These are phyloP conservation scores for Pezicula rhizophila DNA, from an alignment of 2,329 filamentous ascomycete species.

Conservation along the genomic window DNA sequence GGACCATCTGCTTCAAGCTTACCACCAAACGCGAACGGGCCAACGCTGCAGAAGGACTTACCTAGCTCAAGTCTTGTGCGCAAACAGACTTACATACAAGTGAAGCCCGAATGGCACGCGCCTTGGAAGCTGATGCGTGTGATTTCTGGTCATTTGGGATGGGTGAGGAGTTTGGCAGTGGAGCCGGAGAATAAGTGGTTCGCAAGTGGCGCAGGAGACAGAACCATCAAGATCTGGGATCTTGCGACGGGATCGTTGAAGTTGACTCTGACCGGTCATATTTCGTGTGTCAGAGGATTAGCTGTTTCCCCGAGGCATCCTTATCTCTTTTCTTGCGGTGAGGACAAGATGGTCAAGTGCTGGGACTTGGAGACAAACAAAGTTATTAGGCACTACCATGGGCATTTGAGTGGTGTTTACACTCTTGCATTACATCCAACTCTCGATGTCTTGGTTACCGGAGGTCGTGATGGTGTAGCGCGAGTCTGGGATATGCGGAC, in stretches of 20 bases:
- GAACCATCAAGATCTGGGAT: constrained; percentile 99
- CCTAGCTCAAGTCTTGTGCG: constrained; percentile 53
- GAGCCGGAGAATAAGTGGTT: constrained; percentile 98
- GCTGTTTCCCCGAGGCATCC: constrained; percentile 91
- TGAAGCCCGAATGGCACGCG: constrained; percentile 90
- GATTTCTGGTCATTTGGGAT: constrained; percentile 92
- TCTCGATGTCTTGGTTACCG: constrained; percentile 89
- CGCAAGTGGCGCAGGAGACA: constrained; percentile 86
- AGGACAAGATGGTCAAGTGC: constrained; percentile 99
- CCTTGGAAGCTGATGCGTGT: constrained; percentile 99
- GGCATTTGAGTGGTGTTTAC: constrained; percentile 93
- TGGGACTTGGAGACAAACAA: constrained; percentile 99
- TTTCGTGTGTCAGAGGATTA: constrained; percentile 85
- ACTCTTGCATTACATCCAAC: constrained; percentile 89
- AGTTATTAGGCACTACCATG: constrained; percentile 95
- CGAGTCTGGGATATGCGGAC: constrained; percentile 99
- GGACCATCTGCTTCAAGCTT: constrained; percentile 32
- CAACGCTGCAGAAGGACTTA: constrained; percentile 42
- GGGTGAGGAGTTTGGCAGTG: constrained; percentile 84
- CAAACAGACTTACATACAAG: constrained; percentile 53
- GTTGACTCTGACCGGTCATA: constrained; percentile 87
- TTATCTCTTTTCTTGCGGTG: constrained; percentile 94
- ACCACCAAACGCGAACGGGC: constrained; percentile 50
- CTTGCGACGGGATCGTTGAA: constrained; percentile 78
- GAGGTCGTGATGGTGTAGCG: constrained; percentile 88